phyloP scores from a whole-genome alignment of 345 rosid species.

The Dovyalis caffra region DNA sequence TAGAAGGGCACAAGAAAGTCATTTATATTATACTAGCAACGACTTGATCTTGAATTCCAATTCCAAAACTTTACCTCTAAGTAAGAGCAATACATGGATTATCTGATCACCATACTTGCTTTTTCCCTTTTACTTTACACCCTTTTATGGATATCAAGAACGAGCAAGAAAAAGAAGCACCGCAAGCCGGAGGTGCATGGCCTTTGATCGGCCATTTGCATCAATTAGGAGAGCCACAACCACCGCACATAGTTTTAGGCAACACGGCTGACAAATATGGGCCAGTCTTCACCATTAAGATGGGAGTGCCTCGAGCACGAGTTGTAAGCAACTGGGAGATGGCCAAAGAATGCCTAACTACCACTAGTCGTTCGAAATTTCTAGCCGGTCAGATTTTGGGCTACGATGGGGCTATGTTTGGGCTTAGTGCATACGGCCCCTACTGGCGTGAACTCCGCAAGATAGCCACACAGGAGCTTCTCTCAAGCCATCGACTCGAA shows the following conservation, averaged over 20 bases:
- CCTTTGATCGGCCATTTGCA: conserved; percentile 46
- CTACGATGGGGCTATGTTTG: conserved; percentile 27
- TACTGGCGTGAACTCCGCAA: conserved; percentile 41
- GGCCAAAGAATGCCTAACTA: conserved; percentile 40
- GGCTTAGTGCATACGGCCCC: conserved; percentile 28
- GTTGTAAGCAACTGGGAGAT: conserved; percentile 28
- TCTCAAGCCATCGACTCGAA: too few species aligned
- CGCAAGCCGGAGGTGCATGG: conserved; percentile 33
- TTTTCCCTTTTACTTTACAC: background rate
- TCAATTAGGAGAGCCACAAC: conserved; percentile 31
- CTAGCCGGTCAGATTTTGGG: conserved; percentile 19
- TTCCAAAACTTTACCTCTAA: too few species aligned
- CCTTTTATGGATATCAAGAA: background rate
- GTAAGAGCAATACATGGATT: too few species aligned
- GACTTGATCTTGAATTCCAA: too few species aligned
- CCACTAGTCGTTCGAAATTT: conserved; percentile 30
- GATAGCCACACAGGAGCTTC: conserved; percentile 26
- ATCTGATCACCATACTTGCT: background rate
- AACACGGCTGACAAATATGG: conserved; percentile 36
- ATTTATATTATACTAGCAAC: too few species aligned
- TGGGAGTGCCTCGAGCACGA: conserved; percentile 29
- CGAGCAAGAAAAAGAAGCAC: background rate
- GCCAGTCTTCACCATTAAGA: conserved; percentile 34
- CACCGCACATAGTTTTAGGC: conserved; percentile 25
- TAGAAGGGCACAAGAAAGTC: too few species aligned